Conservation (phyloP, 345 rosid species). For the Kandelia obovata region DNA sequence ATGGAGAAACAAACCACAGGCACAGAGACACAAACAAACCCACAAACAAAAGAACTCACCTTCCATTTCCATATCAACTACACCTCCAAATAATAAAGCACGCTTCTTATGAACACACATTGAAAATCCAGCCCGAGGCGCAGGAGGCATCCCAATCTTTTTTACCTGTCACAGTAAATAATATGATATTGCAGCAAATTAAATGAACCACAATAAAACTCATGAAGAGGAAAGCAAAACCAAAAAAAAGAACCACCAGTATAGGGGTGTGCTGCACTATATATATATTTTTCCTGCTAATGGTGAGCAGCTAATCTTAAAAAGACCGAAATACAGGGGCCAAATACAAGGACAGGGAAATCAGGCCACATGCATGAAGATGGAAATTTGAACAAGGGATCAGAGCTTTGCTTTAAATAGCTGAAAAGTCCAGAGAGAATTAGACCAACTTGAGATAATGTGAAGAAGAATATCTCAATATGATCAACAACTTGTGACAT, state of each 20-base stretch:
- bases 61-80: constrained; percentile 93
- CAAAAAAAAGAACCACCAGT: background rate
- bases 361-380: too few relatives aligned
- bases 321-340: background rate
- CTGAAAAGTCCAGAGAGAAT: background rate
- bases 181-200: background rate
- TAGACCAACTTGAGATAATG: background rate
- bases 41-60: constrained; percentile 42
- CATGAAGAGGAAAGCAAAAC: background rate
- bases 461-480: background rate
- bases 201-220: background rate
- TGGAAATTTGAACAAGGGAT: background rate
- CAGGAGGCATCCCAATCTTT: constrained; percentile 95
- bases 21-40: background rate
- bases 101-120: constrained; percentile 95
- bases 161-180: constrained; percentile 52
- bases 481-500: background rate
- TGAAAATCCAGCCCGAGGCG: constrained; percentile 91
- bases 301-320: background rate
- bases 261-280: background rate
- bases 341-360: background rate
- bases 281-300: background rate
- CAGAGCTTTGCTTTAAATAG: background rate
- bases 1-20: background rate
- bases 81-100: constrained; percentile 91